phyloP scores from a whole-genome alignment of 352 stramenopile genomes.

The Achlya hypogyna region DNA sequence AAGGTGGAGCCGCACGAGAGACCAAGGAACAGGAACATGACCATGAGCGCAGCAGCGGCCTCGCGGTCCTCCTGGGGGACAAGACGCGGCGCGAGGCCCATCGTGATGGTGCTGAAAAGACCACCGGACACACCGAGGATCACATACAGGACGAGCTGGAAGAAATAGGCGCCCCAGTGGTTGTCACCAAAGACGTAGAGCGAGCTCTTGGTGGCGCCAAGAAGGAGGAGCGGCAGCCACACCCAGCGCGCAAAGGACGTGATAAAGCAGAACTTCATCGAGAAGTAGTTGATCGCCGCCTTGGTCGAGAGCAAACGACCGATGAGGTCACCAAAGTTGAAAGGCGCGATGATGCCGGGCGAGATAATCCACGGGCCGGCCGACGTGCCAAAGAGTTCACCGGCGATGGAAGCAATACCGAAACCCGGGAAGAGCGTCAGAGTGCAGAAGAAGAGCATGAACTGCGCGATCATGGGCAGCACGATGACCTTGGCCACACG shows the following conservation, averaged over 20 bases:
- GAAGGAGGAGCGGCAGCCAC: constrained; percentile 49
- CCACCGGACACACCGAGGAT: constrained; percentile 40
- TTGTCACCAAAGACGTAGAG: constrained; percentile 40
- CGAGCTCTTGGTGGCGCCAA: constrained; percentile 40
- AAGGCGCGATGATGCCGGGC: constrained; percentile 42
- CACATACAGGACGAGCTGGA: constrained; percentile 26
- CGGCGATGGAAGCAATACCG: constrained; percentile 32
- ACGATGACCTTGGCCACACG: constrained; percentile 44
- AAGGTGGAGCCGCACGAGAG: constrained; percentile 35
- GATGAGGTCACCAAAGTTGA: constrained; percentile 60
- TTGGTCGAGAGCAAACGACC: constrained; percentile 39
- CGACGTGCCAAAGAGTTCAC: constrained; percentile 16
- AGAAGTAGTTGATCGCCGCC: constrained; percentile 46
- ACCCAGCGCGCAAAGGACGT: constrained; percentile 35
- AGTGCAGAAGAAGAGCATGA: constrained; percentile 52
- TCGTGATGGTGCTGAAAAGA: constrained; percentile 53
- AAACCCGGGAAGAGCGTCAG: constrained; percentile 44
- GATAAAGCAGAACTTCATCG: constrained; percentile 33
- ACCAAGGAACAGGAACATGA: constrained; percentile 47
- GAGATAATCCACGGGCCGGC: constrained; percentile 35
- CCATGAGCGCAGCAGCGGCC: constrained; percentile 46
- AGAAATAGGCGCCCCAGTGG: neutral
- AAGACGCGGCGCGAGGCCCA: constrained; percentile 40
- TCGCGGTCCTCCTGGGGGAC: constrained; percentile 47
- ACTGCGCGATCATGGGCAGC: constrained; percentile 38